Conservation (phyloP, 768 basidiomycete species). For the Lactarius pseudohatsudake region DNA sequence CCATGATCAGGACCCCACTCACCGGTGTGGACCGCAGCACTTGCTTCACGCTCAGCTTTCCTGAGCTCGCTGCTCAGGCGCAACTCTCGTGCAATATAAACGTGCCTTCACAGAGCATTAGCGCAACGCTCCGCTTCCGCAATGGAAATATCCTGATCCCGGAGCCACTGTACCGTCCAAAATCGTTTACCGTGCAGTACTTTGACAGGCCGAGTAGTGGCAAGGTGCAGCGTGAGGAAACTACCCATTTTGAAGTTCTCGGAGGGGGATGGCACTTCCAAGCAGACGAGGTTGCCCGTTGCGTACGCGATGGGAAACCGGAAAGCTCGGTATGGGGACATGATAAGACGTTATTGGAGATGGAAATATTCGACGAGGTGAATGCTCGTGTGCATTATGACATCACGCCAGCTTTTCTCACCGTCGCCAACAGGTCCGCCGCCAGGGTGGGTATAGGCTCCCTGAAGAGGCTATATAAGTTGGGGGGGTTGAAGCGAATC, state of each 20-base stretch:
- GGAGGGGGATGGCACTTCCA: slow-evolving; percentile 73
- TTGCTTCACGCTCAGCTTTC: slow-evolving; percentile 71
- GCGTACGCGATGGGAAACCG: slow-evolving; percentile 66
- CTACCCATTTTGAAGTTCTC: slow-evolving; percentile 40
- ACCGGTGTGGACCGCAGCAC: slow-evolving; percentile 81
- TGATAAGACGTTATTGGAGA: slow-evolving; percentile 76
- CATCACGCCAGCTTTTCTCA: not conserved
- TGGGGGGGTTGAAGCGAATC: not conserved
- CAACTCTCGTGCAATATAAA: slow-evolving; percentile 70
- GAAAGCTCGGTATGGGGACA: slow-evolving; percentile 77
- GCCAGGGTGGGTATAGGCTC: slow-evolving; percentile 63
- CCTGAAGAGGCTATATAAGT: slow-evolving; percentile 49
- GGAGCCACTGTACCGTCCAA: slow-evolving; percentile 65
- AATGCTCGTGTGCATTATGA: slow-evolving; percentile 19
- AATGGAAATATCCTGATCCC: slow-evolving; percentile 65
- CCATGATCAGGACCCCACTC: slow-evolving; percentile 74
- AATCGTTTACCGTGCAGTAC: slow-evolving; percentile 64
- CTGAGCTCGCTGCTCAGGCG: slow-evolving; percentile 67
- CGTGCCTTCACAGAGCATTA: slow-evolving; percentile 44
- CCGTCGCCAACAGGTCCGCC: slow-evolving; percentile 48
- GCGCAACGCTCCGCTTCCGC: slow-evolving; percentile 72
- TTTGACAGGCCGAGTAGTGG: slow-evolving; percentile 48
- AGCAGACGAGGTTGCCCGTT: slow-evolving; percentile 85
- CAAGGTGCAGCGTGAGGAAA: slow-evolving; percentile 55
- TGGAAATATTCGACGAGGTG: slow-evolving; percentile 86